These are phyloP conservation scores for Syzygium aromaticum DNA, from an alignment of 345 rosid species.

Conservation along the genomic window DNA sequence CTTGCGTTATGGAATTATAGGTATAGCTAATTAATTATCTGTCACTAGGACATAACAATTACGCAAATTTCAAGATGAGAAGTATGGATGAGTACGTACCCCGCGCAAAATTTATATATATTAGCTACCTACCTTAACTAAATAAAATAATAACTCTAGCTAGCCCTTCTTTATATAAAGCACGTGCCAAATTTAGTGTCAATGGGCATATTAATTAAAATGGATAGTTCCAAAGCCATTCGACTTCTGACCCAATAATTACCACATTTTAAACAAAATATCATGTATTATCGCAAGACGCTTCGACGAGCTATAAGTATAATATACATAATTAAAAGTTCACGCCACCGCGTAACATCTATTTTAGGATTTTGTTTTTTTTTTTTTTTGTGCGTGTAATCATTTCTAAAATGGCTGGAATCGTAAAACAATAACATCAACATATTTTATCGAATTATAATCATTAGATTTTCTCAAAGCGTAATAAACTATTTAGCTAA, in stretches of 20 bases:
- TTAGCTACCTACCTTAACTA: background rate
- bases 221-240: background rate
- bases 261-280: background rate
- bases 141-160: background rate
- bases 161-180: background rate
- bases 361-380: background rate
- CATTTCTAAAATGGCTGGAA: no score
- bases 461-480: background rate
- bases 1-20: background rate
- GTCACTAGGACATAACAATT: background rate
- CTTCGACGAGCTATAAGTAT: background rate
- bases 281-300: accelerated
- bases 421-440: no score
- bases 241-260: background rate
- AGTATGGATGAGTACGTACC: background rate
- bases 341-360: background rate
- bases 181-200: background rate
- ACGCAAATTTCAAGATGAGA: background rate
- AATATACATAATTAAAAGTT: background rate
- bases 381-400: background rate
- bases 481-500: background rate
- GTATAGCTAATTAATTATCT: background rate
- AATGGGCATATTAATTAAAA: background rate
- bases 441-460: background rate
- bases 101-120: background rate